Percentiles rank a stretch among this genome's conserved stretches.
These are phyloP conservation scores for Arthrinium puccinioides DNA, from an alignment of 2,329 filamentous ascomycete genomes.

Conservation along the genomic window DNA sequence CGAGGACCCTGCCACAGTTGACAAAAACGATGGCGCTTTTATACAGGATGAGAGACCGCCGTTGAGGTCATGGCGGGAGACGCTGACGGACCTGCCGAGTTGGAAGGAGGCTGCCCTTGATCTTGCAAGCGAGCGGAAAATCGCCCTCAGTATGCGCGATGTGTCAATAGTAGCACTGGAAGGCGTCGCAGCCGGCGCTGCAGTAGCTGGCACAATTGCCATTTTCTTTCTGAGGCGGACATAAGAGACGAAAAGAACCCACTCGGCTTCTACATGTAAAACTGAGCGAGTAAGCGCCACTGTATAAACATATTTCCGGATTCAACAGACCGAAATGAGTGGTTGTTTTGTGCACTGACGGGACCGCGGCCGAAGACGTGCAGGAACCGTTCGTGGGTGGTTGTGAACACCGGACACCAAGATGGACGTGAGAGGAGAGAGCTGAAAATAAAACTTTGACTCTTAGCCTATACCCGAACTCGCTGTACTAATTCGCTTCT, in stretches of 20 bases:
- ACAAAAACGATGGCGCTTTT: background rate
- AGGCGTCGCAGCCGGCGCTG: slow-evolving; percentile 59
- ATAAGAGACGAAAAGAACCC: slow-evolving; percentile 3
- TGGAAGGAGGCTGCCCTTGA: slow-evolving; percentile 48
- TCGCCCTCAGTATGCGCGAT: slow-evolving; percentile 62
- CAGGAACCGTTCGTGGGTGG: too few relatives aligned
- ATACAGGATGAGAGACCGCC: too few relatives aligned
- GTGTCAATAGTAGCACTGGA: slow-evolving; percentile 63
- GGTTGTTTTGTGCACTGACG: too few relatives aligned
- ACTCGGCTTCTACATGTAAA: background rate
- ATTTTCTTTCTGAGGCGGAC: slow-evolving; percentile 22
- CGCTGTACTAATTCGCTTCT: too few relatives aligned
- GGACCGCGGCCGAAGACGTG: too few relatives aligned
- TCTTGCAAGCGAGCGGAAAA: slow-evolving; percentile 56
- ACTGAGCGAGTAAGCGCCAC: too few relatives aligned
- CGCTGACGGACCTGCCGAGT: slow-evolving; percentile 30
- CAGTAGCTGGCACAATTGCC: slow-evolving; percentile 46
- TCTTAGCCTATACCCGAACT: too few relatives aligned
- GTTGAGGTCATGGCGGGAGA: slow-evolving; percentile 32
- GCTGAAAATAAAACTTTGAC: too few relatives aligned
- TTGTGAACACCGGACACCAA: too few relatives aligned
- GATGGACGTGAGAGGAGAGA: too few relatives aligned
- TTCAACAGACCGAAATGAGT: background rate
- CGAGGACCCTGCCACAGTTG: background rate
- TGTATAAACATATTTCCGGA: background rate